Evolutionary conservation across 305 asterid species (phyloP).

Genomic region (Fraxinus baroniana): DNA sequence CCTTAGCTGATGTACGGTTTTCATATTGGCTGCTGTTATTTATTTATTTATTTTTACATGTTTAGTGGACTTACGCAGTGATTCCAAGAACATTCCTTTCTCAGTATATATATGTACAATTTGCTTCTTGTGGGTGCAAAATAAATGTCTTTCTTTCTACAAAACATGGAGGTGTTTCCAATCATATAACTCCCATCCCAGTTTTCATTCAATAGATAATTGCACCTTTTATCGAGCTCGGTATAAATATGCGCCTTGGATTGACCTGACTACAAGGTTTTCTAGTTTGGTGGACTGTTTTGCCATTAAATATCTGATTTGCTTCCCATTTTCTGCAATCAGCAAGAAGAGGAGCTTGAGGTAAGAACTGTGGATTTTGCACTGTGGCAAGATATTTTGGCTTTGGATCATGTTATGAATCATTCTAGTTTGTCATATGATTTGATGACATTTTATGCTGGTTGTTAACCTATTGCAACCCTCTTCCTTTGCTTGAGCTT

Average conservation of each 20-base stretch:
- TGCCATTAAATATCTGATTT: neutral
- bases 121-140: neutral
- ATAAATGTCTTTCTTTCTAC: neutral
- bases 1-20: conserved; percentile 18
- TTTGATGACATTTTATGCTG: neutral
- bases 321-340: neutral
- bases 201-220: neutral
- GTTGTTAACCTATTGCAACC: neutral
- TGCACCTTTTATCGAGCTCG: neutral
- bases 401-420: conserved; percentile 2
- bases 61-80: neutral
- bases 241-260: neutral
- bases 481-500: neutral
- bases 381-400: neutral
- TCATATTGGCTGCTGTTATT: conserved; percentile 35
- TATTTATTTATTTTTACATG: neutral
- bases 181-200: neutral
- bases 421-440: neutral
- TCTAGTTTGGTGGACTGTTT: neutral
- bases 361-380: conserved; percentile 10
- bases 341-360: conserved; percentile 11
- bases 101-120: neutral
- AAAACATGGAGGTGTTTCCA: neutral
- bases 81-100: conserved; percentile 21
- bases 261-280: neutral